Evolutionary conservation across 2,329 filamentous ascomycete species (phyloP).

Genomic region (Neopestalotiopsis clavispora): DNA sequence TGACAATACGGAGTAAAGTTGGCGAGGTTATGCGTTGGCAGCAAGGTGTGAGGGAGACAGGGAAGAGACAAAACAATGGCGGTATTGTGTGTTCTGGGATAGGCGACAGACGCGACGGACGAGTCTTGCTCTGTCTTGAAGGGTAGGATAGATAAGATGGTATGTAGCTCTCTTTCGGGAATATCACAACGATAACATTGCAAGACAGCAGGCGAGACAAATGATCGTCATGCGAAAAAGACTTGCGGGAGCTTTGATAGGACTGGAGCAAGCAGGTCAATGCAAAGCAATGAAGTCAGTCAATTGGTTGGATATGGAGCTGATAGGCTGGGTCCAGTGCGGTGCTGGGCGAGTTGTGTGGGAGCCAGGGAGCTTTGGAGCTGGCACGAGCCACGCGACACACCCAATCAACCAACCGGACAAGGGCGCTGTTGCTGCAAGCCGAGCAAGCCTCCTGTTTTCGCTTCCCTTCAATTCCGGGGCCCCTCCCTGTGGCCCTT

Average conservation of each 20-base stretch:
- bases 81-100: neutral
- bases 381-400: constrained; percentile 7
- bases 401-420: neutral
- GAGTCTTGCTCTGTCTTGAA: neutral
- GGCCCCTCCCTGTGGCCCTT: neutral
- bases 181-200: neutral
- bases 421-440: neutral
- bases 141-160: neutral
- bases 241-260: neutral
- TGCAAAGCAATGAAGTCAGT: neutral
- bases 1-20: neutral
- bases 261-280: neutral
- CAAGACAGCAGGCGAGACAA: constrained; percentile 10
- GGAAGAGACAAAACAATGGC: neutral
- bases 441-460: neutral
- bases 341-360: neutral
- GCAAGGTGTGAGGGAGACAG: neutral
- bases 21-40: neutral
- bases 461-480: neutral
- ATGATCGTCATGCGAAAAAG: neutral
- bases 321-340: too few species aligned
- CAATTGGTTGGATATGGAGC: constrained; percentile 3
- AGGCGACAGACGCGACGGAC: neutral
- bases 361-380: neutral
- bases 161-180: neutral